Evolutionary conservation across 352 stramenopile species (phyloP), one percentile per base, ranked within the genome.

Genomic region (Phytopythium aichiense): DNA sequence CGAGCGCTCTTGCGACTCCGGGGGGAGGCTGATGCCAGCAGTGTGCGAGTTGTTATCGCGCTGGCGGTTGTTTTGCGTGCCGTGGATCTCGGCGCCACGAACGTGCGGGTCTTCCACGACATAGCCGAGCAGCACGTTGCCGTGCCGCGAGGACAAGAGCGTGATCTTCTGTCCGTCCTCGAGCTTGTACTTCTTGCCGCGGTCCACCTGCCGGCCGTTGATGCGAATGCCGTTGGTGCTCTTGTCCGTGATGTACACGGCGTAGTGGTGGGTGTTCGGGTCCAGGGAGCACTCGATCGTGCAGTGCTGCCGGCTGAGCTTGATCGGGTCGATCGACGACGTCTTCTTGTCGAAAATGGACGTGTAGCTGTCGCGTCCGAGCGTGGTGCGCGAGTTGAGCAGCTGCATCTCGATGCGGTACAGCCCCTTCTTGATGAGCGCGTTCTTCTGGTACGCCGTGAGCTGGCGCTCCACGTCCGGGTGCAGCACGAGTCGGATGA

Each of bases 41-140:
- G 22, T 46, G 9, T 66, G 61, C 23, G 63, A 66, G 15, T 46
- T 53, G 11, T 6, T 45, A 2, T 56, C 50, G 31, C 50, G 50
- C 40, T 31, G 46, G 11, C 46, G 46, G 46, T 52, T 20, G 22
- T 52, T 42, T 22, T 54, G 28, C 40, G 45, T 49, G 38, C 75
- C 42, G 9, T 48, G n/a, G 30, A 64, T 57, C 31, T 82, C 65
- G 12, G 77, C 72, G 0, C 72, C 75, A 13, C 72, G 60, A 5
- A 90, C 81, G 48, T 90, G 82, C 18, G 82, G 84, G 30, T 94
- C 82, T 76, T 94, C 80, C 7, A 85, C 84, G 1, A 90, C 67
- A 58, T 92, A 94, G 0, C 82, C 82, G 0, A 92, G 64, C 31
- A 89, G 57, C 30, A 94, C 76, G 38, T 73, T 79, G 0, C 82